Percentiles rank a stretch among this genome's conserved stretches.
Evolutionary conservation across 371 early-diverging fungal species (phyloP).

Genomic region (Sporodiniella umbellata): DNA sequence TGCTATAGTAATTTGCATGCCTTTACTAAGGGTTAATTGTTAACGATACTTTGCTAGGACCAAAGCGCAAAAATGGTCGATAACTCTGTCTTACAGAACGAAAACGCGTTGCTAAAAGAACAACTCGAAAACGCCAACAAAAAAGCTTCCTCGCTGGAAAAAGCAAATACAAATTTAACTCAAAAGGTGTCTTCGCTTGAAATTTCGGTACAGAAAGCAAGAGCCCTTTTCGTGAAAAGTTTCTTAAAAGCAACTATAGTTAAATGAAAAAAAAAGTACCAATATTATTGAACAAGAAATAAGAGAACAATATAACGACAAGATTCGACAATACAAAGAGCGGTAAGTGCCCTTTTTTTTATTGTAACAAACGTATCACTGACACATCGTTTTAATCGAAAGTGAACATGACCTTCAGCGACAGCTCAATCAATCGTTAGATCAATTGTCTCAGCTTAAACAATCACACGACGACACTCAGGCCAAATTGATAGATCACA

Average conservation of each 20-base stretch:
- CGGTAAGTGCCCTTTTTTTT: conserved; percentile 37
- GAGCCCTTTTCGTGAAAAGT: conserved; percentile 1
- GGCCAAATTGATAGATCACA: conserved; percentile 67
- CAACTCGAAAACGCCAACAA: conserved; percentile 49
- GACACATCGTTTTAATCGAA: no score
- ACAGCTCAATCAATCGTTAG: conserved; percentile 78
- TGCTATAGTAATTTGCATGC: conserved; percentile 29
- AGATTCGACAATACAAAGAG: conserved; percentile 78
- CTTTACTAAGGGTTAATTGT: not conserved
- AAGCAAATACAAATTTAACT: conserved; percentile 48
- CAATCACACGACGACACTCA: conserved; percentile 76
- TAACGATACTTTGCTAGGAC: conserved; percentile 40
- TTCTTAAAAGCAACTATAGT: conserved; percentile 29
- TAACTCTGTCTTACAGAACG: conserved; percentile 40
- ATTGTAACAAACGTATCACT: not conserved
- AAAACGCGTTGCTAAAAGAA: conserved; percentile 55
- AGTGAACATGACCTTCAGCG: conserved; percentile 83
- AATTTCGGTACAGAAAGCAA: conserved; percentile 14
- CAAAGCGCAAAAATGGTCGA: conserved; percentile 57
- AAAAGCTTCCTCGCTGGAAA: conserved; percentile 46
- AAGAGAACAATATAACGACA: conserved; percentile 67
- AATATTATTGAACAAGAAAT: conserved; percentile 61
- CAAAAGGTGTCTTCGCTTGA: conserved; percentile 53
- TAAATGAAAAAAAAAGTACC: conserved; percentile 59
- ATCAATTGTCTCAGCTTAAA: conserved; percentile 66